These are phyloP conservation scores for Nannochloris sp. DNA, from an alignment of 139 green algal genomes.

Conservation along the genomic window DNA sequence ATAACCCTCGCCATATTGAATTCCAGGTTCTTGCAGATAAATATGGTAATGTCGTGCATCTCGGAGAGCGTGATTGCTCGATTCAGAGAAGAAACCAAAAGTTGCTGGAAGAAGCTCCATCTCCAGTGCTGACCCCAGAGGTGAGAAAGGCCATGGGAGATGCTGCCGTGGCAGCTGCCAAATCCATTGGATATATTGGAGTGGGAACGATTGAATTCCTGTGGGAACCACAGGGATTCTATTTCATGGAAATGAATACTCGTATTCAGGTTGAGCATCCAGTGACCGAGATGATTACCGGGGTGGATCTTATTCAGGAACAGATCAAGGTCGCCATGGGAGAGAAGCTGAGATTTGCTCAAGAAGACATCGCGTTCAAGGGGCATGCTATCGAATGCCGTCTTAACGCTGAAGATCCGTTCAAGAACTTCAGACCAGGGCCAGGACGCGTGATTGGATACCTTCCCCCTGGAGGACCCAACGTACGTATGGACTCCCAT, in stretches of 20 bases:
- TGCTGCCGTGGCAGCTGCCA: slow-evolving; percentile 67
- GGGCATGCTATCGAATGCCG: slow-evolving; percentile 89
- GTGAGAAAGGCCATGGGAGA: slow-evolving; percentile 85
- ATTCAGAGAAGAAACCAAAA: slow-evolving; percentile 98
- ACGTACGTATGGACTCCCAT: slow-evolving; percentile 94
- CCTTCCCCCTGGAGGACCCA: slow-evolving; percentile 79
- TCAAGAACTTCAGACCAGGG: slow-evolving; percentile 76
- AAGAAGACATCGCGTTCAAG: slow-evolving; percentile 83
- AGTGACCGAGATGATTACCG: slow-evolving; percentile 93
- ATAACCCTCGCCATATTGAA: slow-evolving; percentile 93
- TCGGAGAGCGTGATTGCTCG: slow-evolving; percentile 92
- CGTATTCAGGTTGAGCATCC: slow-evolving; percentile 94
- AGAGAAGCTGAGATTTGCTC: slow-evolving; percentile 56
- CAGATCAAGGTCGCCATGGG: slow-evolving; percentile 83
- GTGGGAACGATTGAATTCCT: slow-evolving; percentile 92
- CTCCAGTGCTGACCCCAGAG: slow-evolving; percentile 75
- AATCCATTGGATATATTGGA: slow-evolving; percentile 76
- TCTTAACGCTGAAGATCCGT: slow-evolving; percentile 91
- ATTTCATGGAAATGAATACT: slow-evolving; percentile 99
- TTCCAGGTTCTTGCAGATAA: slow-evolving; percentile 96
- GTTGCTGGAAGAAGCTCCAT: slow-evolving; percentile 91
- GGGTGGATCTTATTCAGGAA: slow-evolving; percentile 86
- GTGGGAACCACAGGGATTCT: slow-evolving; percentile 87
- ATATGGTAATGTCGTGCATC: slow-evolving; percentile 90
- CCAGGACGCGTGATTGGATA: slow-evolving; percentile 76